Percentiles rank a stretch among this genome's conserved stretches.
These are phyloP conservation scores for Botryotinia globosa DNA, from an alignment of 2,329 filamentous ascomycete species.

Conservation along the genomic window DNA sequence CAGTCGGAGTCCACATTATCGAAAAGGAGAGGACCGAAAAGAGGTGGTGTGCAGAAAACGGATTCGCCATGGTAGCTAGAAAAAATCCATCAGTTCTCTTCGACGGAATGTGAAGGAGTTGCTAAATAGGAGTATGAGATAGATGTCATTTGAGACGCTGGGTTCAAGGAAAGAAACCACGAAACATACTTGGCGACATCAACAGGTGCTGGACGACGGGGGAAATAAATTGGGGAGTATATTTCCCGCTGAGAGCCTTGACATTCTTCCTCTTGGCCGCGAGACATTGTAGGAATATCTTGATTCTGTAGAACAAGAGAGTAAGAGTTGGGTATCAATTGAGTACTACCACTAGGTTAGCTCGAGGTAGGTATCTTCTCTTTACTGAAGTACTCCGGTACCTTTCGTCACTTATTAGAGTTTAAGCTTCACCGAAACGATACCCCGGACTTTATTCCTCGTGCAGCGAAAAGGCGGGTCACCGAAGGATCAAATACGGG, in stretches of 20 bases:
- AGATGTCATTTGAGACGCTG: neutral
- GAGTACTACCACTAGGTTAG: neutral
- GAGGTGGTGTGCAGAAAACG: slow-evolving; percentile 33
- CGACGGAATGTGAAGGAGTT: neutral
- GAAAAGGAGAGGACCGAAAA: slow-evolving; percentile 58
- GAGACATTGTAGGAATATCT: neutral
- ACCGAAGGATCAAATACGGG: neutral
- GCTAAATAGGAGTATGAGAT: neutral
- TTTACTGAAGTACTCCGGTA: neutral
- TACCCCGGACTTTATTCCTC: neutral
- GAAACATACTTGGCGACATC: slow-evolving; percentile 5
- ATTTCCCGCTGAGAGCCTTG: neutral
- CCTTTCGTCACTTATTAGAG: neutral
- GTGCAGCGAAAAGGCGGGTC: neutral
- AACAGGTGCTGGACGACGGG: slow-evolving; percentile 1
- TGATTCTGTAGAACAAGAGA: neutral
- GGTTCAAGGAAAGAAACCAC: neutral
- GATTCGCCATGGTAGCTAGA: slow-evolving; percentile 27
- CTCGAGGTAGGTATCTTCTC: neutral
- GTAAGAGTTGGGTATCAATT: neutral
- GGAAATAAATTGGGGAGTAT: slow-evolving; percentile 14
- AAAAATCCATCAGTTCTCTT: neutral
- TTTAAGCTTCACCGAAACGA: neutral
- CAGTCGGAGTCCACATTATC: slow-evolving; percentile 66
- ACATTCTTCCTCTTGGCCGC: neutral